Evolutionary conservation across 2,329 filamentous ascomycete genomes (phyloP), one percentile per base, ranked within the genome.

Genomic region (Calonectria montana): DNA sequence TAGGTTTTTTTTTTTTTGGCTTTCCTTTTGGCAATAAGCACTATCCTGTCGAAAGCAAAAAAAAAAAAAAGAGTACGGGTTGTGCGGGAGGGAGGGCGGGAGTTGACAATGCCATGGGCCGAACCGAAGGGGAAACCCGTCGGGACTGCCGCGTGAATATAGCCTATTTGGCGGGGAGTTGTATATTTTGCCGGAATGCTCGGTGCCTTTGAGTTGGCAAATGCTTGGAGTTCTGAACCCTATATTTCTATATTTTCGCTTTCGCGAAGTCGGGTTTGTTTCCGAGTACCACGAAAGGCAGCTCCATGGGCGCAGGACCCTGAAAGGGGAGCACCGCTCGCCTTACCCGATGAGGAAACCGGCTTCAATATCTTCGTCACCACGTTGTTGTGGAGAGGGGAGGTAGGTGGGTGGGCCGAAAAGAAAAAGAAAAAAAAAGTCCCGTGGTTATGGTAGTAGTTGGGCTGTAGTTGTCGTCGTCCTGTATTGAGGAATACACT

Each of bases 241-340:
- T 59, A 59, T 59, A 39, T 59, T 37, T 9, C 53, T 59, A 35
- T 59, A 59, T 59, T 25, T 35, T 59, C 53, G 53, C n/a, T 59
- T 35, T 39, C 53, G 53, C 10, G 37, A 59, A 59, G 13, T 23
- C 35, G 53, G 53, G 9, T 15, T 39, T 39, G 31, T 39, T 21
- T 39, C 53, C 53, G 53, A 21, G 25, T 35, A n/a, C 1, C 27
- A 53, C 16, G 31, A 8, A 10, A 12, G 7, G 53, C 15, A 16
- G 7, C 25, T 59, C 10, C 21, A 27, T 39, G 37, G n/a, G 12
- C 53, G 13, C n/a, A 59, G 35, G 31, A 59, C 53, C 53, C 53
- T 59, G 53, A 39, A 59, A 39, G 9, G 53, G 53, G 2, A 25
- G 21, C 53, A 35, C 31, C 31, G 9, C 31, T 59, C 31, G 31